A percentile compares a stretch with the other conserved stretches of the same genome.
phyloP scores from a whole-genome alignment of 2,329 filamentous ascomycete species.

The Cladosporium sp. region DNA sequence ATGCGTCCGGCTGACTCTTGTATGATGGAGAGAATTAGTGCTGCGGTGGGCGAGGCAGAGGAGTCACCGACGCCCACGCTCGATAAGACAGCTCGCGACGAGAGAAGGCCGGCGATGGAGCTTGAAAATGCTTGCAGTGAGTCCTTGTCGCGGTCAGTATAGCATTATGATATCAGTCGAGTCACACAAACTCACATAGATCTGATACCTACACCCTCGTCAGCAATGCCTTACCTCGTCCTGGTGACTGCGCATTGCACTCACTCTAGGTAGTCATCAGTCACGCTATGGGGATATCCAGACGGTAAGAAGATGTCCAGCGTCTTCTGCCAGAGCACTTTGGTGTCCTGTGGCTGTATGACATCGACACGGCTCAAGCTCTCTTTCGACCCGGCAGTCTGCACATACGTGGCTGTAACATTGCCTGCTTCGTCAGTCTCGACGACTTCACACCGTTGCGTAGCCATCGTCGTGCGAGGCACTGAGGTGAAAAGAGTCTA shows the following conservation, averaged over 20 bases:
- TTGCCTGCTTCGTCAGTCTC: constrained; percentile 56
- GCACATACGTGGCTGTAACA: constrained; percentile 53
- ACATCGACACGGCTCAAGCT: constrained; percentile 16
- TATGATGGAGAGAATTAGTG: constrained; percentile 78
- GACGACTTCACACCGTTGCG: constrained; percentile 26
- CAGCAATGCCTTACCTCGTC: background rate
- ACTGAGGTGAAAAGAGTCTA: no score
- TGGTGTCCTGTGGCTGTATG: constrained; percentile 25
- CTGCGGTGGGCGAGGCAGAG: constrained; percentile 74
- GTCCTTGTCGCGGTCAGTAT: constrained; percentile 51
- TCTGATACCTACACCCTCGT: constrained; percentile 59
- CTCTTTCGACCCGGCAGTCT: constrained; percentile 38
- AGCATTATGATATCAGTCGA: background rate
- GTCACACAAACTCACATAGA: constrained; percentile 57
- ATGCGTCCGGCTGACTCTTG: constrained; percentile 80
- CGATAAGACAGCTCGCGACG: constrained; percentile 76
- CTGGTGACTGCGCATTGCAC: constrained; percentile 39
- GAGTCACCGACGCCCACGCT: constrained; percentile 84
- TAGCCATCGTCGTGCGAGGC: background rate
- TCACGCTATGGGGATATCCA: constrained; percentile 87
- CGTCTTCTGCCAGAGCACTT: constrained; percentile 43
- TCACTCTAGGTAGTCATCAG: constrained; percentile 77
- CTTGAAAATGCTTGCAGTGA: constrained; percentile 83
- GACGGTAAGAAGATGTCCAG: constrained; percentile 80
- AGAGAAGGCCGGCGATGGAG: constrained; percentile 76